Conservation (phyloP, 2,329 filamentous ascomycete genomes). For the Talaromyces albobiverticillius region DNA sequence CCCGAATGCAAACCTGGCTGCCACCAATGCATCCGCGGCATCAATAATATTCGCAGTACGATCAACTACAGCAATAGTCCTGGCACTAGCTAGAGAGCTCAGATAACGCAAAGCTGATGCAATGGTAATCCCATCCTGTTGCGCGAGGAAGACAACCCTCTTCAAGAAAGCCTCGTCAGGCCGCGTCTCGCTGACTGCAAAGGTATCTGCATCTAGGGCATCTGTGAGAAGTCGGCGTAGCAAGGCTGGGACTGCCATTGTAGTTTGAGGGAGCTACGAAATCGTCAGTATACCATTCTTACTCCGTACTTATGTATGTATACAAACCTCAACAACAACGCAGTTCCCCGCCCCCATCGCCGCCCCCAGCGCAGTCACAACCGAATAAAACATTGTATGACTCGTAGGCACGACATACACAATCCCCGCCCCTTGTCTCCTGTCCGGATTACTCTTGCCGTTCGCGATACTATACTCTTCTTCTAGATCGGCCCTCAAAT, state of each 20-base stretch:
- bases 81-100: not conserved
- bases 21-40: constrained; percentile 54
- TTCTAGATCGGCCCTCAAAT: not conserved
- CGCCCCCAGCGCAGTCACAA: constrained; percentile 43
- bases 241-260: constrained; percentile 9
- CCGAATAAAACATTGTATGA: constrained; percentile 50
- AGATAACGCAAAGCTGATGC: constrained; percentile 31
- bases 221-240: no score
- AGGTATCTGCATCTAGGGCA: no score
- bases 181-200: no score
- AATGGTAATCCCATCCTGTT: no score
- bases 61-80: constrained; percentile 58
- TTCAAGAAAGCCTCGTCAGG: no score
- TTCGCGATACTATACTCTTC: not conserved
- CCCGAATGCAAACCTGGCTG: constrained; percentile 54
- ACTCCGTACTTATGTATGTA: no score
- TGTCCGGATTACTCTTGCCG: not conserved
- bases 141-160: constrained; percentile 33
- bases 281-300: no score
- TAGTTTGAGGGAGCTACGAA: no score
- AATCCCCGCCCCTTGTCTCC: constrained; percentile 17
- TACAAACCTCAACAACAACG: constrained; percentile 41
- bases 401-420: constrained; percentile 47
- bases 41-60: constrained; percentile 53
- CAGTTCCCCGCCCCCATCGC: constrained; percentile 53